Conservation (phyloP, 192 early-diverging fungal species). For the Endogone sp. region DNA sequence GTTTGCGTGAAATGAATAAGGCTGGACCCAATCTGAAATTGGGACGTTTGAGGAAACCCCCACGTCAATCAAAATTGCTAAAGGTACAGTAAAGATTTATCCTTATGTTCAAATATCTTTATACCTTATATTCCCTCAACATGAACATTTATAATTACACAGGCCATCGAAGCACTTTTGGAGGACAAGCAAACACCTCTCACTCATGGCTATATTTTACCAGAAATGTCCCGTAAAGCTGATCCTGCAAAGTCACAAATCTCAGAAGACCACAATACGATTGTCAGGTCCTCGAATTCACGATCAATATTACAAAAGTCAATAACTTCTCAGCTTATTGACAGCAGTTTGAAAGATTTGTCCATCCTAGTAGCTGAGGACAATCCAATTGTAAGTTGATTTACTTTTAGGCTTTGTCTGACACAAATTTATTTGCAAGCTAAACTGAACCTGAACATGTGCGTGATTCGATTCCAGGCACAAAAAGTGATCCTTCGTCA, state of each 20-base stretch:
- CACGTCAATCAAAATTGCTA: neutral
- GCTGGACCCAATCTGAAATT: neutral
- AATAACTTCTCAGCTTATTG: neutral
- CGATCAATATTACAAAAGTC: neutral
- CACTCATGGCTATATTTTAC: neutral
- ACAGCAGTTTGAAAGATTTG: neutral
- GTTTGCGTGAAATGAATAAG: neutral
- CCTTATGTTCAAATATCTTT: neutral
- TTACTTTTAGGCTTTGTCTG: neutral
- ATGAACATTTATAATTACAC: neutral
- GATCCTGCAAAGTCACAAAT: neutral
- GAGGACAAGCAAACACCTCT: neutral
- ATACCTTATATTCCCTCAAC: neutral
- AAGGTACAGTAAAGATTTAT: neutral
- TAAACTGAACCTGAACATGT: neutral
- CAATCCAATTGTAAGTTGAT: neutral
- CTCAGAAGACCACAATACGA: neutral
- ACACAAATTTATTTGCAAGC: neutral
- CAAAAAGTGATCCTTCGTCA: neutral
- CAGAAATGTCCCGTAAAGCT: neutral
- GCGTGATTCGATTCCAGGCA: neutral
- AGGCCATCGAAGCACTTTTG: neutral
- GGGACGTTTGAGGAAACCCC: neutral
- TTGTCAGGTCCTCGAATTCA: neutral
- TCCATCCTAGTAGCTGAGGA: neutral